Conservation (phyloP, 441 rosid genomes). For the Macaranga tanarius region DNA sequence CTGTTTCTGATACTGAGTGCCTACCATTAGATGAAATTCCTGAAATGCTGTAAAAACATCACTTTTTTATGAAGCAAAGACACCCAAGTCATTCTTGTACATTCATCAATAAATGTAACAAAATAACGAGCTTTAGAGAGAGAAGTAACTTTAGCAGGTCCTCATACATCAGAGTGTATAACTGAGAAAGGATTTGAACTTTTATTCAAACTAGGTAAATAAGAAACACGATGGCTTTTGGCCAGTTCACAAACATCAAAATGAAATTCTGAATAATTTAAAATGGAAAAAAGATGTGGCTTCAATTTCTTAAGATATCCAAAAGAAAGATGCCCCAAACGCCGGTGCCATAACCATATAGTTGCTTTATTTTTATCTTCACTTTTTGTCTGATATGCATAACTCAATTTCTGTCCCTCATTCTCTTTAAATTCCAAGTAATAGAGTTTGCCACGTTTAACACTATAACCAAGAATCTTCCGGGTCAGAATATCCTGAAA, state of each 20-base stretch:
- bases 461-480: constrained; percentile 21
- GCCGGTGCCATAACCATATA: neutral
- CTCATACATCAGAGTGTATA: neutral
- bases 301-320: neutral
- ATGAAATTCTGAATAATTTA: neutral
- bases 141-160: neutral
- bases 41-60: neutral
- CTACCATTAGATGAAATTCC: neutral
- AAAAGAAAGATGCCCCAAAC: neutral
- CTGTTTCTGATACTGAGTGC: neutral
- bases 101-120: constrained; percentile 1
- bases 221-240: neutral
- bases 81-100: neutral
- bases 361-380: neutral
- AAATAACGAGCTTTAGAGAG: neutral
- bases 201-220: neutral
- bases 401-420: neutral
- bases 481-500: too few relatives aligned
- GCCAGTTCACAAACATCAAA: neutral
- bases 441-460: constrained; percentile 4
- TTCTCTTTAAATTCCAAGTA: neutral
- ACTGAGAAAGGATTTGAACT: neutral
- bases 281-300: neutral
- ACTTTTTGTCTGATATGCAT: neutral
- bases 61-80: neutral